Base-by-base conservation (phyloP, 805 yeast genomes). In the Brettanomyces nanus region DNA sequence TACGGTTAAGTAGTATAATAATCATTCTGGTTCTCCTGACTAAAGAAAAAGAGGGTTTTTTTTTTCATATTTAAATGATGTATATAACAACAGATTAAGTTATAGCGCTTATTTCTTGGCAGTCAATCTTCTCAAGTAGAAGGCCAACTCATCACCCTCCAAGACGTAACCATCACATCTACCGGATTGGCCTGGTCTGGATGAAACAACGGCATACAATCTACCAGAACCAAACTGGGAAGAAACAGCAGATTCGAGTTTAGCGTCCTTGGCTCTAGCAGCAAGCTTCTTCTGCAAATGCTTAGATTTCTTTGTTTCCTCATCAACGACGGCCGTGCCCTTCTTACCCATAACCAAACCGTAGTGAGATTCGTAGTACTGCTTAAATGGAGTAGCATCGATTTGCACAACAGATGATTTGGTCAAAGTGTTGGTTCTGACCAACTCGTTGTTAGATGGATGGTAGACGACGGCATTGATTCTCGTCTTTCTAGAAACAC, bases 161-260 rank as follows among this genome's bases (percentile, higher is more conserved):
- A 92, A 85, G 75, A 92, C 83, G 94, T 92, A 92, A 75, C 98
- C 98, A 71, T 92, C 98, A 76, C 87, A 82, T 79, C 98, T 94
- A 74, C 98, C 98, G 57, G 95, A 84, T 81, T 92, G 98, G 73
- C 98, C 98, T 71, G 98, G 98, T 81, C 98, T 87, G 44, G 98
- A 92, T 56, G 98, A 87, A 68, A 92, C 86, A 70, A 77, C 78
- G 71, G 98, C 98, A 80, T 92, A 92, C 64, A 92, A 83, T 76
- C 90, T 89, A 80, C 98, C 98, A 60, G 97, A 87, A 71, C 82
- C 81, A 84, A 92, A 92, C 79, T 92, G 98, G 63, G 90, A 66
- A 66, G 86, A 90, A 59, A 92, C 90, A 62, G 95, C 80, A 53
- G 75, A 68, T 74, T 89, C 96, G 61, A 87, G 76, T 75, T 79